phyloP scores from a whole-genome alignment of 2,329 filamentous ascomycete species.

The Arthroderma sp. region DNA sequence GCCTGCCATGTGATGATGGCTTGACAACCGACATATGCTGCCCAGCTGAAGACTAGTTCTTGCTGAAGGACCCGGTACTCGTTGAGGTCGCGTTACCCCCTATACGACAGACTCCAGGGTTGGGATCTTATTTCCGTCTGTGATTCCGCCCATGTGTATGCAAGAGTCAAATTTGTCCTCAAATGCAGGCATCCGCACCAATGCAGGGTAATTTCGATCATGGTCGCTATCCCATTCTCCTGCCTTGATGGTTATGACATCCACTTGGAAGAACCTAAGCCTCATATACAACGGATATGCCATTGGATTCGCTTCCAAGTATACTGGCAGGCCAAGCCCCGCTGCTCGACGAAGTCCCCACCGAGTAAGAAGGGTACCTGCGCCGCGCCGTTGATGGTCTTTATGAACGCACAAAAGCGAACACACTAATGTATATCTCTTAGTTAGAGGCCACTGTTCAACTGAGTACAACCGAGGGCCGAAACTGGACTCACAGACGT shows the following conservation, averaged over 20 bases:
- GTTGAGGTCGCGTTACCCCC: too few species aligned
- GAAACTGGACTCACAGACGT: not conserved
- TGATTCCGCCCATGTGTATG: too few species aligned
- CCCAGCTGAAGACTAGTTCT: too few species aligned
- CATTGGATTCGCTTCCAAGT: slow-evolving; percentile 12
- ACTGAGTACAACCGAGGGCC: not conserved
- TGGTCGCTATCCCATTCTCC: not conserved
- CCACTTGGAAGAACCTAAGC: slow-evolving; percentile 11
- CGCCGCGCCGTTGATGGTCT: slow-evolving; percentile 14
- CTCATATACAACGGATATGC: slow-evolving; percentile 8
- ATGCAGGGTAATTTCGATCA: not conserved
- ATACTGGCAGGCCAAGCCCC: slow-evolving; percentile 11
- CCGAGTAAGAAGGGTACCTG: slow-evolving; percentile 12
- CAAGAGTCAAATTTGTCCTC: too few species aligned
- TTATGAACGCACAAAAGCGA: slow-evolving; percentile 14
- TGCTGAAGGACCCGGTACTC: too few species aligned
- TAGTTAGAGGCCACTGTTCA: not conserved
- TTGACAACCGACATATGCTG: too few species aligned
- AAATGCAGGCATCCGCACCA: not conserved
- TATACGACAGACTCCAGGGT: too few species aligned
- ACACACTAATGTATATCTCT: slow-evolving; percentile 7
- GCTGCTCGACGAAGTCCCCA: slow-evolving; percentile 16
- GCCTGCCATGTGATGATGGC: too few species aligned
- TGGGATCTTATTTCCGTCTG: too few species aligned
- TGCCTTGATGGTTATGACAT: not conserved